Evolutionary conservation across 2,329 filamentous ascomycete genomes (phyloP), one percentile per base, ranked within the genome.

Genomic region (Cryphonectria radicalis): DNA sequence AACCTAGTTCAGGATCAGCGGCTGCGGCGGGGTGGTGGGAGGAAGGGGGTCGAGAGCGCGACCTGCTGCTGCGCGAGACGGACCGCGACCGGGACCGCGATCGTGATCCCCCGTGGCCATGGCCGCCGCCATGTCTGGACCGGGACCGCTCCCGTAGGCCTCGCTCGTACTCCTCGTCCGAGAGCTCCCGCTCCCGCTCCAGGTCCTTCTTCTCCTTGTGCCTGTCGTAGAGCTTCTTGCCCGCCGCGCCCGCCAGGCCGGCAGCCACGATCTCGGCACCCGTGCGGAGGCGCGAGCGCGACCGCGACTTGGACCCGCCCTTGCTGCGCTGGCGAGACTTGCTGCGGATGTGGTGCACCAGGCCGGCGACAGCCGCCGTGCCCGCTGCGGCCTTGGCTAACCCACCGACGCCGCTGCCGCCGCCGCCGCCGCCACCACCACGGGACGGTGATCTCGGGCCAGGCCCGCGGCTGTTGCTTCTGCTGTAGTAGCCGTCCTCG

Each of bases 1-100:
- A 85, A 82, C 88, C 89, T 89, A 90, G 83, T 82, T 90, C 88
- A 83, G 85, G 86, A 88, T 90, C 88, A 90, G 87, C 85, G 79
- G 78, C 74, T 72, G 68, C 72, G 76, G 76, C 78, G 79, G 78
- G 79, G 71, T 43, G 71, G 43, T 68, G 50, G 64, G 57, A 62
- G 64, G 63, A 50, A 42, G 71, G 69, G 46, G 69, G 66, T 73
- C 71, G 66, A 59, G 71, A 73, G 69, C 69, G 71, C 80, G 87
- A 88, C 81, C 84, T 86, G 82, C 84, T 86, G 82, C 84, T 86
- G 79, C 85, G 83, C 68, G 80, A 82, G 75, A 77, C 77, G 60
- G 73, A 74, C 42, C 70, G 70, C 65, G 74, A 75, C 35, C 67
- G 71, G 42, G 74, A 76, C 60, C 69, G 67, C 42, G 68, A 73